Evolutionary conservation across 2,329 filamentous ascomycete genomes (phyloP), one percentile per base, ranked within the genome.

Genomic region (Fusarium sp.): DNA sequence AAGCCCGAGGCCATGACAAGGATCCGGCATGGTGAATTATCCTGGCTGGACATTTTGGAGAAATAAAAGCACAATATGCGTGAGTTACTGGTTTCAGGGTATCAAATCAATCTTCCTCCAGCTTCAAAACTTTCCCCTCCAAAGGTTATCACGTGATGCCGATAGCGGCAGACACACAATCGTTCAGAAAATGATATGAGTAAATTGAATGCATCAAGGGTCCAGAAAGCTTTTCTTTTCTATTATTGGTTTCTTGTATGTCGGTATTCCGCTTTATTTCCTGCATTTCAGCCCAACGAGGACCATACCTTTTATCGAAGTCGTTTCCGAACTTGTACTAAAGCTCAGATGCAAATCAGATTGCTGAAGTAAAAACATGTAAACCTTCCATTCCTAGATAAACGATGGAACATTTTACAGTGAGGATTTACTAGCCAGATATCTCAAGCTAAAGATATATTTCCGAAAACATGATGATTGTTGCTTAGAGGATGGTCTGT

Each of bases 1-100:
- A 87, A 90, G 78, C 93, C 91, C 50, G 89, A 92, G 79, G 91
- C 91, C 77, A 93, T 87, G 71, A 93, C 88, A 57, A 90, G 85
- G 73, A 92, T 85, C 59, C 87, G 87, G 73, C 83, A 85, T 45
- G 77, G 68, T 45, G 68, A 56, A 16, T 52, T 38, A 29, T 71
- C 49, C 12, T 45, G 45, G 14, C 29, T 63, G 24, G 59, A 52
- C 68, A 71, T 71, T 32, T 53, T 65, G 58, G 22, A 44, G 14
- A 30, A 44, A 22, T 16, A 32, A 25, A 34, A 32, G 24, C 40
- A 38, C 27, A 25, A 47, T 46, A 32, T 58, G 50, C 50, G 47
- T 52, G 15, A 44, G 46, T 65, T 44, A 64, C 38, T 43, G 20
- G 45, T 42, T 46, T 16, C 42, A 38, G 27, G 20, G 34, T 12